Conservation (phyloP, 352 stramenopile genomes). For the Paralagenidium karlingii region DNA sequence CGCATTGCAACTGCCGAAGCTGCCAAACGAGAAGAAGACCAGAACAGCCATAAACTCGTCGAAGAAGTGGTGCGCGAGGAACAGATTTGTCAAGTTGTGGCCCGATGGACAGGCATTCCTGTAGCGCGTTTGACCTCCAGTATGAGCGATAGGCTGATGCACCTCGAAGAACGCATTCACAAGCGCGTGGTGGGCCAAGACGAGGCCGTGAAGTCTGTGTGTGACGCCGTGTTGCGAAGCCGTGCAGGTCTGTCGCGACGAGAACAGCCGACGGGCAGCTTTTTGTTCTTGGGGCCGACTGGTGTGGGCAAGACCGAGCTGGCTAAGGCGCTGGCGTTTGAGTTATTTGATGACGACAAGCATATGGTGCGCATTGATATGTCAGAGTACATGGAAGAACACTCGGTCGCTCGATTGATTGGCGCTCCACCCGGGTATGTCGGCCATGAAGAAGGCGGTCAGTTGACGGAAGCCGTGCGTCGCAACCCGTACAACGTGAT, state of each 20-base stretch:
- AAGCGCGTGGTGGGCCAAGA: conserved; percentile 91
- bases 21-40: conserved; percentile 58
- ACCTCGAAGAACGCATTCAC: conserved; percentile 76
- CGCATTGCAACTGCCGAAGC: conserved; percentile 71
- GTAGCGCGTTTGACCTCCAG: conserved; percentile 68
- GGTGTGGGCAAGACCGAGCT: conserved; percentile 94
- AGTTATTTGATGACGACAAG: conserved; percentile 94
- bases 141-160: conserved; percentile 69
- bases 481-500: conserved; percentile 95
- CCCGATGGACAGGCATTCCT: conserved; percentile 85
- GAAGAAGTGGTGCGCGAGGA: conserved; percentile 80
- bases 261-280: conserved; percentile 89
- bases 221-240: conserved; percentile 85
- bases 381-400: conserved; percentile 97
- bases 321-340: conserved; percentile 88
- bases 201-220: conserved; percentile 85
- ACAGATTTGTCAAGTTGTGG: conserved; percentile 85
- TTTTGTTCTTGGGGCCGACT: conserved; percentile 93
- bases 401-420: conserved; percentile 88
- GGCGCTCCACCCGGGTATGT: conserved; percentile 94
- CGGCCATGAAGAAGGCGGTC: conserved; percentile 90
- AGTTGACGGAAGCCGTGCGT: conserved; percentile 94
- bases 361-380: conserved; percentile 95
- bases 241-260: conserved; percentile 81
- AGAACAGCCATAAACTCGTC: conserved; percentile 50